phyloP scores from a whole-genome alignment of 2,329 filamentous ascomycete genomes.

The Xylariaceae sp. region DNA sequence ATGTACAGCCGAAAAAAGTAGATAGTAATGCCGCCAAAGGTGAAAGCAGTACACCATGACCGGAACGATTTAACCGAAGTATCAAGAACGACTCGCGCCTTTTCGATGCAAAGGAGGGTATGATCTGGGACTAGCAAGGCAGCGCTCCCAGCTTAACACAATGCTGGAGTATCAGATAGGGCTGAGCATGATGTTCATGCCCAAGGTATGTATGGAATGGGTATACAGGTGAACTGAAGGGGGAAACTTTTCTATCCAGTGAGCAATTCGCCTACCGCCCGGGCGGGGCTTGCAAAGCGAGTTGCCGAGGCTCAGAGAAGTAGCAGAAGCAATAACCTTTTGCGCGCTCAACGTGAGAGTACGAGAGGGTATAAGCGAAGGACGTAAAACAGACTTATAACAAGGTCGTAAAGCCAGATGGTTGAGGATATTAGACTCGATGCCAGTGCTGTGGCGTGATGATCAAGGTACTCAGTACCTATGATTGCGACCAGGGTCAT shows the following conservation, averaged over 20 bases:
- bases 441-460: not conserved
- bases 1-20: too few species aligned
- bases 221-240: slow-evolving; percentile 9
- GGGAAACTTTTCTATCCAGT: slow-evolving; percentile 5
- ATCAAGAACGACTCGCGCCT: slow-evolving; percentile 14
- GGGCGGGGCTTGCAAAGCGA: too few species aligned
- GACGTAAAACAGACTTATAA: slow-evolving; percentile 19
- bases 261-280: slow-evolving; percentile 9
- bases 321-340: slow-evolving; percentile 8
- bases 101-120: slow-evolving; percentile 20
- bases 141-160: not conserved
- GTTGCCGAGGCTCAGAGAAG: slow-evolving; percentile 4
- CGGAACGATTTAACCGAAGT: not conserved
- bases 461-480: slow-evolving; percentile 1
- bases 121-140: not conserved
- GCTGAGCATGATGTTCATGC: not conserved
- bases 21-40: slow-evolving; percentile 2
- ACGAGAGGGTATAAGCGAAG: slow-evolving; percentile 19
- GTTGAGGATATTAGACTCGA: not conserved
- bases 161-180: not conserved
- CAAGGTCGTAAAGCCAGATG: slow-evolving; percentile 12
- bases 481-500: slow-evolving; percentile 47
- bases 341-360: slow-evolving; percentile 5
- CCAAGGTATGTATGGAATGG: not conserved
- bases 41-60: slow-evolving; percentile 10